phyloP scores from a whole-genome alignment of 2,329 filamentous ascomycete genomes.

The Pseudogymnoascus verrucosus region DNA sequence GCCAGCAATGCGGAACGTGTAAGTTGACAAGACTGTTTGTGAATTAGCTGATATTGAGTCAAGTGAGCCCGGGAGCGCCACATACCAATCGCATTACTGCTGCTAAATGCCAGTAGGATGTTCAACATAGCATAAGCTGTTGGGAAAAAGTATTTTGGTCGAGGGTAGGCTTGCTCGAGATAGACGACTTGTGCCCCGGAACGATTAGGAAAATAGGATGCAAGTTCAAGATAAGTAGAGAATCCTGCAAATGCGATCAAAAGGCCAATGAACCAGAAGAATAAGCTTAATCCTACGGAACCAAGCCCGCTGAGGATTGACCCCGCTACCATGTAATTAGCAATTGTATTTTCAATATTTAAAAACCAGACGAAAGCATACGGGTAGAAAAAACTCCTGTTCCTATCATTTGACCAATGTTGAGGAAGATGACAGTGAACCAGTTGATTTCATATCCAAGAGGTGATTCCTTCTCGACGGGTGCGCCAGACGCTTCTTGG shows the following conservation, averaged over 20 bases:
- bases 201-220: constrained; percentile 58
- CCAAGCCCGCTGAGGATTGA: constrained; percentile 51
- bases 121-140: constrained; percentile 56
- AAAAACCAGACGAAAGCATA: constrained; percentile 30
- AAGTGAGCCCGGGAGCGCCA: background rate
- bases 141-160: constrained; percentile 56
- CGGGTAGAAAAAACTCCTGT: constrained; percentile 59
- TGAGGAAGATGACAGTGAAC: constrained; percentile 50
- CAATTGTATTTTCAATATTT: background rate
- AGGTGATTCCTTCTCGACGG: constrained; percentile 50
- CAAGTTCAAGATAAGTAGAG: constrained; percentile 54
- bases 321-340: constrained; percentile 35
- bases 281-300: constrained; percentile 52
- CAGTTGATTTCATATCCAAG: constrained; percentile 51
- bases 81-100: constrained; percentile 51
- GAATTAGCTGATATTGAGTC: background rate
- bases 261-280: constrained; percentile 59
- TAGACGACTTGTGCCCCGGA: constrained; percentile 61
- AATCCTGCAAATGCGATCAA: constrained; percentile 48
- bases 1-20: constrained; percentile 51
- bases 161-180: constrained; percentile 58
- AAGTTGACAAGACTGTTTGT: constrained; percentile 46
- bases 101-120: constrained; percentile 57
- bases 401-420: constrained; percentile 55
- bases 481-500: constrained; percentile 54